These are phyloP conservation scores for Ambrosiella beaveri DNA, from an alignment of 2,329 filamentous ascomycete genomes.

Conservation along the genomic window DNA sequence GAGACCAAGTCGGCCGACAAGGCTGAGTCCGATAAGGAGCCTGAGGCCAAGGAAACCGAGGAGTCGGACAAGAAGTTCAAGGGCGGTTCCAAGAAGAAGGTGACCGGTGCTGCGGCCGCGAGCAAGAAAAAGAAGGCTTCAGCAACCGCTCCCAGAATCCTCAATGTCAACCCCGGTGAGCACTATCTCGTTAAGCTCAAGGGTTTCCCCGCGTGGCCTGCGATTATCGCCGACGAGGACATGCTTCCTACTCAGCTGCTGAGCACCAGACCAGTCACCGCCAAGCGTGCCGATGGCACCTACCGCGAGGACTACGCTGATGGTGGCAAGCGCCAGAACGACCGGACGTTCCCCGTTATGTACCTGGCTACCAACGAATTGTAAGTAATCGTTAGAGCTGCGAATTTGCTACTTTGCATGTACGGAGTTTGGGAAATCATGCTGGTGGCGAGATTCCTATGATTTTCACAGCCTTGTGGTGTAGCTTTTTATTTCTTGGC, in stretches of 20 bases:
- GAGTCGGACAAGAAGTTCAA: constrained; percentile 22
- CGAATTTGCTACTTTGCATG: too few species aligned
- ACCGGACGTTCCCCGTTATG: constrained; percentile 88
- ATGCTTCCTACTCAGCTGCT: constrained; percentile 75
- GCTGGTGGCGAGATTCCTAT: too few species aligned
- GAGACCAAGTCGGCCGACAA: constrained; percentile 3
- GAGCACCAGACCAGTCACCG: constrained; percentile 66
- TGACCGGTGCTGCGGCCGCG: constrained; percentile 48
- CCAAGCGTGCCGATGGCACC: constrained; percentile 63
- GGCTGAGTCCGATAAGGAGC: constrained; percentile 15
- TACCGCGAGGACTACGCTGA: constrained; percentile 78
- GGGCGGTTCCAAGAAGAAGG: constrained; percentile 47
- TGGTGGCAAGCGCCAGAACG: constrained; percentile 67
- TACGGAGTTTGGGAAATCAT: too few species aligned
- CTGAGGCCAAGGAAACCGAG: constrained; percentile 23
- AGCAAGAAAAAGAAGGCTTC: constrained; percentile 74
- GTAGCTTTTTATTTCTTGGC: too few species aligned
- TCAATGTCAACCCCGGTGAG: constrained; percentile 76
- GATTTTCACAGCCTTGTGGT: too few species aligned
- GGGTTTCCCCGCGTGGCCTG: constrained; percentile 87
- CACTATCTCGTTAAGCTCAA: constrained; percentile 87
- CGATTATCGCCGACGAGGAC: constrained; percentile 81
- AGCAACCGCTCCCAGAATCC: constrained; percentile 48
- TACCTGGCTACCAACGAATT: constrained; percentile 92
- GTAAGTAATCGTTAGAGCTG: constrained; percentile 36